Evolutionary conservation across 2,329 filamentous ascomycete genomes (phyloP), one percentile per base, ranked within the genome.

Genomic region (Cladosporium oxysporum): DNA sequence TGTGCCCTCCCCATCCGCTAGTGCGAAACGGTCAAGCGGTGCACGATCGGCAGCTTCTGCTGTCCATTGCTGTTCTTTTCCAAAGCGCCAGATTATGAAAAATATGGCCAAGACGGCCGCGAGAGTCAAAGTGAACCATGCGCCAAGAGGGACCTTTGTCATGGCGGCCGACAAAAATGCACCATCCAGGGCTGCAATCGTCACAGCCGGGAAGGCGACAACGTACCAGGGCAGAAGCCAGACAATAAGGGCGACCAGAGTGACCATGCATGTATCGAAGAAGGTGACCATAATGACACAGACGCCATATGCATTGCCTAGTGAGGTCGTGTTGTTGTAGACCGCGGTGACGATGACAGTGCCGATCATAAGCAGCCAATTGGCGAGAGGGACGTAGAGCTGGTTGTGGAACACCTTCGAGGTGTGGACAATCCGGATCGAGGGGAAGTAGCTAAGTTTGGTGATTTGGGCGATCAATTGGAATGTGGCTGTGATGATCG

Each of bases 251-350:
- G 90, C 88, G 1, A 90, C 88, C 1, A 93, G 79, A 0, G 89
- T 85, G 1, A 92, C 88, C 83, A 94, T 88, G 75, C 85, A 89
- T 0, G 90, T 93, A 64, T 89, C 90, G 72, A 93, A 88, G 74
- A 93, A 91, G 0, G 90, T 91, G 52, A 93, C 91, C 58, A 91
- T 86, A 71, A 93, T 91, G 74, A 93, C 91, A 70, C 91, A 93
- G 8, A 91, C 88, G 47, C 91, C 90, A 71, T 93, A 93, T 0
- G 90, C 90, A 71, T 92, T 87, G 28, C 90, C 90, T 21, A 73
- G 66, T 10, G 71, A 68, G 7, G 66, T 71, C 0, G 65, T 72
- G 70, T 91, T 90, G 74, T 88, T 90, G 78, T 91, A 93, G 2
- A 91, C 85, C 2, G 68, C 68, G 2, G 69, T 64, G 10, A 93